phyloP scores from a whole-genome alignment of 768 basidiomycete genomes.

The Cantharellus cinnabarinus region DNA sequence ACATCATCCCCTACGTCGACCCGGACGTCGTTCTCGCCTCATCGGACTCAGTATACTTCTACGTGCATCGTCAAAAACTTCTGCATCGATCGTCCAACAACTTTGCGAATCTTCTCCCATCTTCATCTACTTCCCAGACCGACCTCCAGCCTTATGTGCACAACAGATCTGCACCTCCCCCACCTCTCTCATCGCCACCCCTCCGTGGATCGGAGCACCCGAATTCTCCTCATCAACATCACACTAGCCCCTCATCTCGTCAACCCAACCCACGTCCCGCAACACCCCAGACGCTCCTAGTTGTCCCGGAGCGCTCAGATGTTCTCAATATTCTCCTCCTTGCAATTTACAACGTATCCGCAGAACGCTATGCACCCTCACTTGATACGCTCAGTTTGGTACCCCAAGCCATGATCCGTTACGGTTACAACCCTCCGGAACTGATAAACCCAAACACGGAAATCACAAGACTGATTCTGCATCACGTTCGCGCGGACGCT shows the following conservation, averaged over 20 bases:
- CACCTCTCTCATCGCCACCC: background rate
- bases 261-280: background rate
- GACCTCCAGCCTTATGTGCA: background rate
- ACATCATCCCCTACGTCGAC: slow-evolving; percentile 20
- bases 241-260: background rate
- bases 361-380: slow-evolving; percentile 12
- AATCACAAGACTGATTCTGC: slow-evolving; percentile 29
- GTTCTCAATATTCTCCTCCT: slow-evolving; percentile 10
- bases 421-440: slow-evolving; percentile 35
- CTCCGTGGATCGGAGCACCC: background rate
- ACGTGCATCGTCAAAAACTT: slow-evolving; percentile 43
- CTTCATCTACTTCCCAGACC: background rate
- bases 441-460: slow-evolving; percentile 15
- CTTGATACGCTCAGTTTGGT: slow-evolving; percentile 36
- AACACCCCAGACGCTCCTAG: slow-evolving; percentile 28
- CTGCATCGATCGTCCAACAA: slow-evolving; percentile 39
- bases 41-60: slow-evolving; percentile 67
- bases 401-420: slow-evolving; percentile 33
- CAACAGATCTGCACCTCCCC: background rate
- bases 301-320: slow-evolving; percentile 31
- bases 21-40: slow-evolving; percentile 36
- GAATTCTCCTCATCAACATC: background rate
- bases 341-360: slow-evolving; percentile 7
- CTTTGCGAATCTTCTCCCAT: slow-evolving; percentile 34
- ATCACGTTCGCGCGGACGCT: slow-evolving; percentile 45